These are phyloP conservation scores for Aspergillus luchuensis DNA, from an alignment of 2,329 filamentous ascomycete genomes.

Conservation along the genomic window DNA sequence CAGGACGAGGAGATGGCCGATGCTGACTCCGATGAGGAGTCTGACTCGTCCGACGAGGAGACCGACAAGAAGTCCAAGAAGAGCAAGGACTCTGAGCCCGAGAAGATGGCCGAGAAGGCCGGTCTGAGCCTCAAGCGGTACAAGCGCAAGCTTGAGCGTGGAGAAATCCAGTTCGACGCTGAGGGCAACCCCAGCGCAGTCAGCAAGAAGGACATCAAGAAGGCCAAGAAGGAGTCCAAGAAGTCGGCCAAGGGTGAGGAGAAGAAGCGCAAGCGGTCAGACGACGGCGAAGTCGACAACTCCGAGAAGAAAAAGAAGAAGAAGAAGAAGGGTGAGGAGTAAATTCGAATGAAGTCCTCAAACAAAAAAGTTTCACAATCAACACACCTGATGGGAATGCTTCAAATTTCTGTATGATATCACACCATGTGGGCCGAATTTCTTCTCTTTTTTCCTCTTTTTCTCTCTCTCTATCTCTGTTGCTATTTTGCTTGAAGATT, in stretches of 20 bases:
- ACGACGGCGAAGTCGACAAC: constrained; percentile 54
- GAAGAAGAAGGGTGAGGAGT: constrained; percentile 64
- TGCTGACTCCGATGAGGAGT: constrained; percentile 37
- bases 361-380: constrained; percentile 17
- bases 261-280: constrained; percentile 71
- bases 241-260: constrained; percentile 58
- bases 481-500: constrained; percentile 30
- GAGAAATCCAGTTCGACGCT: constrained; percentile 67
- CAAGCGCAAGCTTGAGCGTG: constrained; percentile 74
- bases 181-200: constrained; percentile 68
- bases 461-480: constrained; percentile 27
- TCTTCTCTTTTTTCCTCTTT: constrained; percentile 27
- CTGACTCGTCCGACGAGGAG: constrained; percentile 30
- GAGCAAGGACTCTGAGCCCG: constrained; percentile 50
- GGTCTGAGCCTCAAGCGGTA: constrained; percentile 75
- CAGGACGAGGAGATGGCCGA: constrained; percentile 50
- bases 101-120: constrained; percentile 65
- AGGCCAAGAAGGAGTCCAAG: constrained; percentile 65
- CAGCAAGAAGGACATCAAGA: constrained; percentile 77
- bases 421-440: constrained; percentile 36
- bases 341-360: constrained; percentile 20
- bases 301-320: constrained; percentile 53
- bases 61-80: constrained; percentile 46
- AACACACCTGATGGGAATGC: constrained; percentile 21
- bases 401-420: constrained; percentile 47